These are phyloP conservation scores for Aphanomyces cochlioides DNA, from an alignment of 352 stramenopile genomes.

Conservation along the genomic window DNA sequence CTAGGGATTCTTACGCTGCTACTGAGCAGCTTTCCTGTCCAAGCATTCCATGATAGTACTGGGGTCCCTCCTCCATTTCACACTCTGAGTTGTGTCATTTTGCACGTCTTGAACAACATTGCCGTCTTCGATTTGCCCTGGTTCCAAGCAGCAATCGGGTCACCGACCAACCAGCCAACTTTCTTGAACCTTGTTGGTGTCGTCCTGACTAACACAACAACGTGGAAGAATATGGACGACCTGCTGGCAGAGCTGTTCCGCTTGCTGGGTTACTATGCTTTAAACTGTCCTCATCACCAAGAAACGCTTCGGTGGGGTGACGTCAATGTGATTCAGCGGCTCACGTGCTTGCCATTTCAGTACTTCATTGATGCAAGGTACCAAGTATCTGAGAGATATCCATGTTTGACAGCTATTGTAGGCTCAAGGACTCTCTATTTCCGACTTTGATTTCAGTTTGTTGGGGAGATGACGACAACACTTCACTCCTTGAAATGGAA, in stretches of 20 bases:
- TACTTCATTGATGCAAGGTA: constrained; percentile 27
- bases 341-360: constrained; percentile 11
- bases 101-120: constrained; percentile 27
- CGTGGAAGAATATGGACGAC: background rate
- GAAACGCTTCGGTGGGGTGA: constrained; percentile 9
- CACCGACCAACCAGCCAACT: constrained; percentile 6
- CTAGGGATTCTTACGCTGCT: constrained; percentile 15
- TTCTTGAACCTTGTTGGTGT: constrained; percentile 15
- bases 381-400: background rate
- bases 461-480: constrained; percentile 19
- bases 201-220: constrained; percentile 5
- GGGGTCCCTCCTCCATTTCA: background rate
- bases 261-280: constrained; percentile 14
- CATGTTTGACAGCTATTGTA: background rate
- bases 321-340: constrained; percentile 7
- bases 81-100: constrained; percentile 5
- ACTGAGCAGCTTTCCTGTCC: constrained; percentile 18
- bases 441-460: constrained; percentile 23
- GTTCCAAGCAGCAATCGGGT: constrained; percentile 25
- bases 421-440: constrained; percentile 22
- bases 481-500: constrained; percentile 14
- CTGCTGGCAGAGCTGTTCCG: constrained; percentile 10
- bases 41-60: background rate
- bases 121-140: constrained; percentile 18
- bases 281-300: constrained; percentile 14